Evolutionary conservation across 164 flowering plant genomes (phyloP), one percentile per base, ranked within the genome.

Genomic region (Stephania japonica): DNA sequence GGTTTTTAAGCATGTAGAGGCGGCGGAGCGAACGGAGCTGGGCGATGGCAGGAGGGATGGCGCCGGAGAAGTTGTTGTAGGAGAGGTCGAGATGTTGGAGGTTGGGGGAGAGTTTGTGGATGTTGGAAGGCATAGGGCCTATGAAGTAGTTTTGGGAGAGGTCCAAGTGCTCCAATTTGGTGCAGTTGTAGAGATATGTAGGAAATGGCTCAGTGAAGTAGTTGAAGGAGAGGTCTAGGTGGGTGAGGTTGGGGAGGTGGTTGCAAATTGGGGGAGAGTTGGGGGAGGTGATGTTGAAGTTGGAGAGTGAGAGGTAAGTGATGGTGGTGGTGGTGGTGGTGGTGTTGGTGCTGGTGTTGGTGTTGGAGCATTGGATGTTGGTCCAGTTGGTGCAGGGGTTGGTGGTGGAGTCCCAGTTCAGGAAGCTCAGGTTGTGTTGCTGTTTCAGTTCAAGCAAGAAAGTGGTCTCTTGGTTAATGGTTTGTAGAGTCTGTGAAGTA

Each of bases 51-150:
- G 38, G 38, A 0, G 38, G 38, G 38, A 32, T 32, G 38, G 38
- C 38, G 13, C 95, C 94, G 42, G 91, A 59, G 85, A 92, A 89
- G 74, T 89, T 88, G 80, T 94, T 94, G 1, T 43, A 86, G 1
- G 76, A 68, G 23, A 94, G 77, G 75, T 82, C 72, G 12, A 94
- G 74, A 66, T 49, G 72, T 42, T 14, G 75, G 25, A 94, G 89
- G 8, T 18, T 41, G 0, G 73, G 26, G 0, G 71, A 19, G 11
- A 94, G 66, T 14, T 78, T 78, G 78, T 85, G 73, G n/a, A 94
- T 79, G 24, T 86, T 88, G 7, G 53, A 64, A 5, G 98, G 98
- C 19, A 94, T 75, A 0, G 53, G 68, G 9, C 97, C 97, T 16
- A 78, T 82, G 49, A 94, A 85, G 59, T 49, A 75, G 78, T 94